Evolutionary conservation across 495 filamentous ascomycete species (phyloP).

Genomic region (Penicillium manginii): DNA sequence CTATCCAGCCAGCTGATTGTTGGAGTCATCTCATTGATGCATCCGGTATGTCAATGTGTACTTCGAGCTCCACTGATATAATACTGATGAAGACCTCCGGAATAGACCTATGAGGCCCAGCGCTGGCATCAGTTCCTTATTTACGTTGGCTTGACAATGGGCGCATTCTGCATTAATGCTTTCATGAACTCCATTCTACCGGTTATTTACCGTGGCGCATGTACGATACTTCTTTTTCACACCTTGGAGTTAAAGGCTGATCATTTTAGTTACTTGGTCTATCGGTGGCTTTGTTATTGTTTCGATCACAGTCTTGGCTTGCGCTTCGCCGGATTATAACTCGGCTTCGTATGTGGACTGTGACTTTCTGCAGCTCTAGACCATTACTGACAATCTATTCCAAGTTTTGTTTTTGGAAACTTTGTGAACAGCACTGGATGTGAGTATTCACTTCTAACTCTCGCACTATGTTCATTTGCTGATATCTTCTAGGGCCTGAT

Average conservation of each 20-base stretch:
- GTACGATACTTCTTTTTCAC: conserved; percentile 19
- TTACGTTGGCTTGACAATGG: conserved; percentile 64
- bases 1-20: conserved; percentile 62
- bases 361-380: conserved; percentile 44
- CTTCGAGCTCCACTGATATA: conserved; percentile 9
- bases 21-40: conserved; percentile 57
- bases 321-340: conserved; percentile 61
- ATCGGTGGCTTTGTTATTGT: conserved; percentile 67
- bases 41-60: conserved; percentile 31
- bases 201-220: conserved; percentile 58
- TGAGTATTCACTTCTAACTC: conserved; percentile 8
- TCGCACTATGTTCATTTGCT: conserved; percentile 4
- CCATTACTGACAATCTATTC: conserved; percentile 35
- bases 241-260: conserved; percentile 11
- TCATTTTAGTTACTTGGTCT: conserved; percentile 59
- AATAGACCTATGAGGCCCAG: conserved; percentile 48
- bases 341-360: conserved; percentile 53
- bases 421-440: conserved; percentile 62
- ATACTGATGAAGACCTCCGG: neutral
- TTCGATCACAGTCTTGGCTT: conserved; percentile 65
- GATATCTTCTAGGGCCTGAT: conserved; percentile 50
- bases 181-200: conserved; percentile 67
- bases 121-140: conserved; percentile 74
- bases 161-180: conserved; percentile 66
- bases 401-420: conserved; percentile 59